These are phyloP conservation scores for Aspergillus intermedius DNA, from an alignment of 2,329 filamentous ascomycete species.

Conservation along the genomic window DNA sequence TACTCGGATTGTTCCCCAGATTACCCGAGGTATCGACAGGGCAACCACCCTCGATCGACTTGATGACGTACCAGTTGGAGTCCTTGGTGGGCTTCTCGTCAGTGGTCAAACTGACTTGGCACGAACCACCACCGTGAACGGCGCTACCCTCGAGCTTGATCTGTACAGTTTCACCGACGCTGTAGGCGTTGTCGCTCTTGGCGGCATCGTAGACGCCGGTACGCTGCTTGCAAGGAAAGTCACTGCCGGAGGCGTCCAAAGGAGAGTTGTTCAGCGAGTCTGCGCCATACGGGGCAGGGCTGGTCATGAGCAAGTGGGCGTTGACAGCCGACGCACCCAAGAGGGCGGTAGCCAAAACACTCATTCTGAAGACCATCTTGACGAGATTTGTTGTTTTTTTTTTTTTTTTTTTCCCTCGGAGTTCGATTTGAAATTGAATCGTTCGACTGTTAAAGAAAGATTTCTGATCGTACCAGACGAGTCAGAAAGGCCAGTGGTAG, in stretches of 20 bases:
- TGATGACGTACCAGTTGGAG: slow-evolving; percentile 79
- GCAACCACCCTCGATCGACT: slow-evolving; percentile 81
- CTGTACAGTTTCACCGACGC: slow-evolving; percentile 55
- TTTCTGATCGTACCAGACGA: slow-evolving; percentile 33
- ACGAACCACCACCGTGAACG: slow-evolving; percentile 84
- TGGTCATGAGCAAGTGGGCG: slow-evolving; percentile 70
- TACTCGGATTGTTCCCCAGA: slow-evolving; percentile 41
- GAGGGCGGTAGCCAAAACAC: slow-evolving; percentile 36
- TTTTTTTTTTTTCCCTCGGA: slow-evolving; percentile 7
- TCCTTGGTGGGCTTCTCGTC: slow-evolving; percentile 61
- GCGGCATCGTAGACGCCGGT: slow-evolving; percentile 36
- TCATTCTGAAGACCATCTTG: slow-evolving; percentile 25
- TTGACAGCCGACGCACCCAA: slow-evolving; percentile 52
- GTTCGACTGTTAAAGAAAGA: slow-evolving; percentile 15
- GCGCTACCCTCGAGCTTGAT: slow-evolving; percentile 66
- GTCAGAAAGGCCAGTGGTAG: slow-evolving; percentile 14
- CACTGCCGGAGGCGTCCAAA: slow-evolving; percentile 49
- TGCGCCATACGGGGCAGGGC: slow-evolving; percentile 58
- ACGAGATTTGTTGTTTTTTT: not conserved
- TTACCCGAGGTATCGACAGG: slow-evolving; percentile 59
- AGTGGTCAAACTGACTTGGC: slow-evolving; percentile 79
- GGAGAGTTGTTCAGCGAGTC: slow-evolving; percentile 56
- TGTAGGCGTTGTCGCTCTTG: slow-evolving; percentile 50
- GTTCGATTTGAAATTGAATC: slow-evolving; percentile 8
- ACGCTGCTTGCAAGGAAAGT: slow-evolving; percentile 79